Percentiles rank a stretch among this genome's conserved stretches.
phyloP scores from a whole-genome alignment of 768 basidiomycete genomes.

The Russula virescens region DNA sequence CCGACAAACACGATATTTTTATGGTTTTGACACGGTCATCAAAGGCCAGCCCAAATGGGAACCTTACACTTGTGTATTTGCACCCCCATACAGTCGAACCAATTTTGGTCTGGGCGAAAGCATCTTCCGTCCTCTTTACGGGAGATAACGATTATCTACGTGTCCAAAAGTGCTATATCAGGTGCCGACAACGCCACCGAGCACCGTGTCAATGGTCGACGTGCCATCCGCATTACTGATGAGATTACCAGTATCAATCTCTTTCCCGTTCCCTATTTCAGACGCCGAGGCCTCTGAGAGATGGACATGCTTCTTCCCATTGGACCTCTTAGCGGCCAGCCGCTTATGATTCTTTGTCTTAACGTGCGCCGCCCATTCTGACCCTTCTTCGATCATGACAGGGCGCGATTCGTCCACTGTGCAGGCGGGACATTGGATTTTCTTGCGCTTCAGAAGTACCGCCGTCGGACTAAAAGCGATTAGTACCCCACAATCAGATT shows the following conservation, averaged over 20 bases:
- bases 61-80: not conserved
- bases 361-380: slow-evolving; percentile 51
- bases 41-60: not conserved
- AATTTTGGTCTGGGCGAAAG: not conserved
- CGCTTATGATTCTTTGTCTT: slow-evolving; percentile 51
- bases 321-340: slow-evolving; percentile 30
- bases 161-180: not conserved
- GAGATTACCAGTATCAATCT: not conserved
- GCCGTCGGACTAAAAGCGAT: slow-evolving; percentile 46
- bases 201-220: not conserved
- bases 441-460: slow-evolving; percentile 49
- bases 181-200: not conserved
- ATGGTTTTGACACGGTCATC: not conserved
- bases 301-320: not conserved
- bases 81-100: too few species aligned
- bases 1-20: too few species aligned
- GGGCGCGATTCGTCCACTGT: slow-evolving; percentile 53
- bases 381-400: slow-evolving; percentile 53
- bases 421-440: slow-evolving; percentile 56
- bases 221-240: not conserved
- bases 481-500: not conserved
- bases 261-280: not conserved
- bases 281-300: not conserved
- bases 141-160: not conserved
- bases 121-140: not conserved